Evolutionary conservation across 495 filamentous ascomycete genomes (phyloP), one percentile per base, ranked within the genome.

Genomic region (Aspergillus funiculosus): DNA sequence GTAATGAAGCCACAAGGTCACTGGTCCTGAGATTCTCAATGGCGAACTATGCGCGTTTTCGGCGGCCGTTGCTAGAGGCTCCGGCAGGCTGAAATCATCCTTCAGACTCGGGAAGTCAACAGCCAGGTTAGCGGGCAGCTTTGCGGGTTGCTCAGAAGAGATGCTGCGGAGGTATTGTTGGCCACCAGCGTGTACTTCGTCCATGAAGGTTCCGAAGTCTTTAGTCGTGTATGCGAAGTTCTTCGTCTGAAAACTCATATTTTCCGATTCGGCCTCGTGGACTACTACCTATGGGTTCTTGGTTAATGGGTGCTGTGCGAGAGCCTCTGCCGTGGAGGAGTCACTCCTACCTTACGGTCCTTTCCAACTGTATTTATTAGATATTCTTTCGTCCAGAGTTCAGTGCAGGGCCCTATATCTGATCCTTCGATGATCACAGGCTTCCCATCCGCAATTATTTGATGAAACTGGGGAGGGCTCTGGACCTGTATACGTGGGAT

Each of bases 1-100:
- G 68, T 90, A 95, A 61, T 95, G 88, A 19, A 94, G 71, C 90
- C 89, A 95, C 79, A 97, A 87, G 19, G 77, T 82, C 3, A 94
- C 87, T 0, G 78, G 81, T 1, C 87, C 86, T 10, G 86, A 90
- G 30, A 95, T 80, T 19, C 89, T 73, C 18, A 94, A 62, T 0
- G 87, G 82, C 0, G 86, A 88, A 57, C 85, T 92, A 57, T 94
- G 88, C n/a, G 75, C 67, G 50, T 81, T 80, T 17, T 77, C 66
- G 1, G 58, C 58, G 2, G 82, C 78, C n/a, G 75, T 62, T 1
- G 66, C 63, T 19, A 95, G 66, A 38, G 80, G 67, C 7, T 73
- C 59, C 8, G 89, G 87, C 4, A 95, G 64, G 18, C 63, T 56
- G 63, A 94, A 94, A 58, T 94, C 87, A 13, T 64, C 39, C 5